phyloP scores from a whole-genome alignment of 768 basidiomycete genomes.

The Podaxis sp. region DNA sequence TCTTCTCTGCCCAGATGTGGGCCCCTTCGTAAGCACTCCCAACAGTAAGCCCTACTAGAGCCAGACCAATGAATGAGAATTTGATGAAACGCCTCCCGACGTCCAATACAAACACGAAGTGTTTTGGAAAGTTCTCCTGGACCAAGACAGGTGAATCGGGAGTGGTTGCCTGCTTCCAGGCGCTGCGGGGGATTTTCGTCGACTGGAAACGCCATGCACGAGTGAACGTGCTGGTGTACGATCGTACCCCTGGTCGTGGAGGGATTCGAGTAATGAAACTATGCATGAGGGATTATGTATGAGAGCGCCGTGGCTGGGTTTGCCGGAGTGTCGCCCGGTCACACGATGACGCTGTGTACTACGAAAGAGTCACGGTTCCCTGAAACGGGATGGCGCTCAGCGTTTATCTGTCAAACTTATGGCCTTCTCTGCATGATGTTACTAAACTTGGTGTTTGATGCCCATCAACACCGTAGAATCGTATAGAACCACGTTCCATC shows the following conservation, averaged over 20 bases:
- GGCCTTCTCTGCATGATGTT: neutral
- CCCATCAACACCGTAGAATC: neutral
- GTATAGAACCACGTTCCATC: neutral
- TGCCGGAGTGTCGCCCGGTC: neutral
- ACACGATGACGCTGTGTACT: neutral
- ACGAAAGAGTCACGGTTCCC: neutral
- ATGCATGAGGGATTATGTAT: constrained; percentile 1
- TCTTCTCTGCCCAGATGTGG: constrained; percentile 65
- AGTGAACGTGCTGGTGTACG: neutral
- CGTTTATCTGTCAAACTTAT: constrained; percentile 6
- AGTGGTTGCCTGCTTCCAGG: constrained; percentile 6
- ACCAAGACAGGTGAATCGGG: constrained; percentile 13
- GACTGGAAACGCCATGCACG: neutral
- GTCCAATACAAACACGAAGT: constrained; percentile 37
- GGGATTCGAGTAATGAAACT: neutral
- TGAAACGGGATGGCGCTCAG: neutral
- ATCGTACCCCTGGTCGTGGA: neutral
- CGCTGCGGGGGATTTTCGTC: neutral
- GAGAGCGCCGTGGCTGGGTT: neutral
- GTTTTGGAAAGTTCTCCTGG: constrained; percentile 28
- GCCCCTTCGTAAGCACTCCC: constrained; percentile 50
- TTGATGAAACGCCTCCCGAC: constrained; percentile 47
- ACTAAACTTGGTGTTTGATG: neutral
- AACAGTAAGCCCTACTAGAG: constrained; percentile 43
- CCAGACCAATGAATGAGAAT: constrained; percentile 43